These are phyloP conservation scores for Cenchrus purpureus DNA, from an alignment of 176 grass and related monocot species.

Conservation along the genomic window DNA sequence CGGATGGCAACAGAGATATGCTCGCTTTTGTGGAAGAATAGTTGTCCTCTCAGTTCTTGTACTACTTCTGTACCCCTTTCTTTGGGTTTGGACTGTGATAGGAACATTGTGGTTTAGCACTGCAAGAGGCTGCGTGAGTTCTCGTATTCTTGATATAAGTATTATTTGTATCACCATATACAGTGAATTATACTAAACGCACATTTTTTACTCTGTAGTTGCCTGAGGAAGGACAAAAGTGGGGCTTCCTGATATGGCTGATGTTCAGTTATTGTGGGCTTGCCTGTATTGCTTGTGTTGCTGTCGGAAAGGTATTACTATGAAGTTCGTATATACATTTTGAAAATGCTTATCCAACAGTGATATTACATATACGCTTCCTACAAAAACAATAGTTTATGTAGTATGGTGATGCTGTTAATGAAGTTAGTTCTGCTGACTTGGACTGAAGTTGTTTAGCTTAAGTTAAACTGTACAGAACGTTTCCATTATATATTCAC, in stretches of 20 bases:
- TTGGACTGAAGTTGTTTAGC: conserved; percentile 4
- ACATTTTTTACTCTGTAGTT: conserved; percentile 53
- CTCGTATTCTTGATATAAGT: background rate
- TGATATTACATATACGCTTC: conserved; percentile 14
- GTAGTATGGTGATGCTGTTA: conserved; percentile 37
- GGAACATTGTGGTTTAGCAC: conserved; percentile 97
- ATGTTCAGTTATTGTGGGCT: conserved; percentile 96
- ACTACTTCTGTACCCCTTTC: conserved; percentile 93
- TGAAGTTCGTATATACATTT: background rate
- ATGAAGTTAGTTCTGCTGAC: background rate
- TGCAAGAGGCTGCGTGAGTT: conserved; percentile 88
- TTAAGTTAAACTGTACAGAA: background rate
- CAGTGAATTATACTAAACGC: conserved; percentile 3
- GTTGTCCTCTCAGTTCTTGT: conserved; percentile 81
- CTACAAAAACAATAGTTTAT: conserved; percentile 16
- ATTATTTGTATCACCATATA: background rate
- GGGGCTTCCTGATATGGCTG: conserved; percentile 99
- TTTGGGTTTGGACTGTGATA: conserved; percentile 98
- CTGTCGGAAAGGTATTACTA: conserved; percentile 81
- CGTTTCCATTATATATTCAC: background rate
- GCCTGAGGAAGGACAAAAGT: conserved; percentile 97
- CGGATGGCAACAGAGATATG: conserved; percentile 94
- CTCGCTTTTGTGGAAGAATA: conserved; percentile 95
- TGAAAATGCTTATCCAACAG: conserved; percentile 19
- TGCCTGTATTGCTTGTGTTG: conserved; percentile 83